phyloP scores from a whole-genome alignment of 257 asterid species.

The Prunella vulgaris region DNA sequence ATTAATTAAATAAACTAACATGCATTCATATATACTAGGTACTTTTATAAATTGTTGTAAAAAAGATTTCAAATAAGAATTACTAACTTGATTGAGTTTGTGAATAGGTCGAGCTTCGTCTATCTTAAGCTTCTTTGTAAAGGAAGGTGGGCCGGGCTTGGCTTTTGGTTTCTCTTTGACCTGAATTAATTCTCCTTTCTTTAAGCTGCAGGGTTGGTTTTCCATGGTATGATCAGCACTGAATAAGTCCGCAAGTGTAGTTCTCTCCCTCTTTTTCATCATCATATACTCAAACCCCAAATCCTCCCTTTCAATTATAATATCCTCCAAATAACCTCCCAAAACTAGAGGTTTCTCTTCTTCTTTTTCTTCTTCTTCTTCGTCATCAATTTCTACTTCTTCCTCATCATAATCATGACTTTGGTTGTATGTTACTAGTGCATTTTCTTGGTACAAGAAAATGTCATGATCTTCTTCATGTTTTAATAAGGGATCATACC shows the following conservation, averaged over 20 bases:
- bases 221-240: constrained; percentile 25
- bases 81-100: constrained; percentile 46
- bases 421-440: neutral
- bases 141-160: constrained; percentile 18
- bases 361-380: neutral
- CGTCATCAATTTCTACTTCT: neutral
- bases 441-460: neutral
- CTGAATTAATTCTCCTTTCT: neutral
- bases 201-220: neutral
- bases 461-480: neutral
- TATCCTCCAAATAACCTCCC: neutral
- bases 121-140: neutral
- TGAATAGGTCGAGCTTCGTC: constrained; percentile 46
- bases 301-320: neutral
- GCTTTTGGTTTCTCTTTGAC: constrained; percentile 9
- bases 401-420: neutral
- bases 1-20: too few species aligned
- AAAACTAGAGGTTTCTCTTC: constrained; percentile 28
- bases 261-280: constrained; percentile 39
- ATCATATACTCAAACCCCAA: constrained; percentile 17
- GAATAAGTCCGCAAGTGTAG: constrained; percentile 68
- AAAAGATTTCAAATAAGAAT: too few species aligned
- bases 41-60: too few species aligned
- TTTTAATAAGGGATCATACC: constrained; percentile 36
- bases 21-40: too few species aligned